Evolutionary conservation across 768 basidiomycete species (phyloP), one percentile per base, ranked within the genome.

Genomic region (Pleurotus cornucopiae): DNA sequence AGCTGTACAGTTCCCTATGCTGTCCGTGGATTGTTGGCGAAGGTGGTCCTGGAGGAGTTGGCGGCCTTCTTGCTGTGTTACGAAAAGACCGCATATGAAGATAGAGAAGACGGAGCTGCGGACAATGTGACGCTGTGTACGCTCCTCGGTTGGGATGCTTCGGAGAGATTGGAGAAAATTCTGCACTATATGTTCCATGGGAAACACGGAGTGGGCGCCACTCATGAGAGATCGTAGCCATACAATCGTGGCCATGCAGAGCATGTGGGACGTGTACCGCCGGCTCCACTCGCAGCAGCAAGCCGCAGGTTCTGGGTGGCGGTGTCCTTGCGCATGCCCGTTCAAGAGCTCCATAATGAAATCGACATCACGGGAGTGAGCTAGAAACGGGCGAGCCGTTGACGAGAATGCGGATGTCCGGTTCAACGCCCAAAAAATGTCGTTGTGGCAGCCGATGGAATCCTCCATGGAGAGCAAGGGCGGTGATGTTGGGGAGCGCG

Each of bases 371-470:
- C 39, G n/a, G 39, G n/a, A 40, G 39, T 40, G 39, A 40, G 39
- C 11, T 40, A 11, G n/a, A 9, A n/a, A 11, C 39, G 39, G n/a
- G 11, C 39, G 9, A 11, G 39, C 39, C 39, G 9, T 40, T 2
- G 11, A n/a, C 14, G 49, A 49, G 20, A 49, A 34, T n/a, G n/a
- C 23, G 26, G 49, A 49, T 1, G 30, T 6, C n/a, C n/a, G 13
- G 20, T 34, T 49, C 44, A 93, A 76, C 23, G 88, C 89, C 76
- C 88, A 86, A 47, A 93, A 82, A 54, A 89, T 82, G 58, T 76
- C 72, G 70, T 91, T 90, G 63, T 88, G 85, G 74, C 91, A 91
- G 16, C 91, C 91, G 89, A 94, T 93, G 4, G 89, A 79, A 44
- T 78, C 75, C 71, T 90, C 75, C 91, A 93, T 93, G 18, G 83